phyloP scores from a whole-genome alignment of 176 grass and related monocot species.

The Musa beccarii region DNA sequence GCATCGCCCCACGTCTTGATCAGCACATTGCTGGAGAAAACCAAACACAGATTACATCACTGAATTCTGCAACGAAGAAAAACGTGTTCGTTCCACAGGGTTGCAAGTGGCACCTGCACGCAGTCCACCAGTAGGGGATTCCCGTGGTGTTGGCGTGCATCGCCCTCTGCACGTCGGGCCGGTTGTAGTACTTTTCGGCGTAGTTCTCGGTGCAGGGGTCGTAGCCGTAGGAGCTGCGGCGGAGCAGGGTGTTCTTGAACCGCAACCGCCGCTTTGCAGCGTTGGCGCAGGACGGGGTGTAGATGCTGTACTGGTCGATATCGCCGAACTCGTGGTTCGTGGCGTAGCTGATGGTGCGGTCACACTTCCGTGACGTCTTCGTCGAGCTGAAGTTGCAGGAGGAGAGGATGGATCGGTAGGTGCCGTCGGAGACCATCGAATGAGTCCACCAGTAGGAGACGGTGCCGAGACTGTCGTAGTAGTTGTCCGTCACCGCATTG shows the following conservation, averaged over 20 bases:
- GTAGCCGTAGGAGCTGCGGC: constrained; percentile 60
- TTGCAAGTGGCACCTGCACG: constrained; percentile 52
- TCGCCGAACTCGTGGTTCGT: constrained; percentile 98
- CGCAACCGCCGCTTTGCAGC: constrained; percentile 17
- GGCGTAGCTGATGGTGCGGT: constrained; percentile 60
- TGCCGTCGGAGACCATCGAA: constrained; percentile 85
- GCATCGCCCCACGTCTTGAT: constrained; percentile 78
- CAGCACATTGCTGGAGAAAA: constrained; percentile 51
- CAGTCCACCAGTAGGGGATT: constrained; percentile 87
- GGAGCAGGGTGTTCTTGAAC: constrained; percentile 71
- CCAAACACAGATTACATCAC: background rate
- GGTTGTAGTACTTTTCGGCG: constrained; percentile 85
- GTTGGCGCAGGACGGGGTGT: constrained; percentile 59
- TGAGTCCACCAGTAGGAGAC: constrained; percentile 98
- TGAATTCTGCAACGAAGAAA: too few species aligned
- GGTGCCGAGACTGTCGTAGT: constrained; percentile 90
- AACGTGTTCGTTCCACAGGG: too few species aligned
- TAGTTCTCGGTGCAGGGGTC: constrained; percentile 94
- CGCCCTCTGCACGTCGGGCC: constrained; percentile 65
- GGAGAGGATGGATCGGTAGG: constrained; percentile 65
- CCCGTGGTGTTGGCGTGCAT: constrained; percentile 79
- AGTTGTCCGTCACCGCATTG: constrained; percentile 88
- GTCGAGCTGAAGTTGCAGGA: constrained; percentile 70
- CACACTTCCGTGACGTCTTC: constrained; percentile 48
- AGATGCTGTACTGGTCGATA: constrained; percentile 99